phyloP scores from a whole-genome alignment of 257 asterid genomes.

The Jaltomata sinuosa region DNA sequence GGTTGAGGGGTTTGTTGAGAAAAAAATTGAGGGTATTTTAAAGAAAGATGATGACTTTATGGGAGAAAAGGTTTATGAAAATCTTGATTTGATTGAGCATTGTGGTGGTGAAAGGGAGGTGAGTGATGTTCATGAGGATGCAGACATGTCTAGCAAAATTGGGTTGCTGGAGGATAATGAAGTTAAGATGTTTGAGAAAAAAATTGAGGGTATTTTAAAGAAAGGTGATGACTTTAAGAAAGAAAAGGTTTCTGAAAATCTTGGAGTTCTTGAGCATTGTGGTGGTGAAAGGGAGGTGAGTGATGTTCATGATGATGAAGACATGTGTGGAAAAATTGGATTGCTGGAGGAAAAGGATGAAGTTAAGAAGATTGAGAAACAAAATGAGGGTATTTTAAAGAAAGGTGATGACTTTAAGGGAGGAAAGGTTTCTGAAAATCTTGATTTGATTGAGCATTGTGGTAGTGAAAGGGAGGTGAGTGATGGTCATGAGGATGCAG shows the following conservation, averaged over 20 bases:
- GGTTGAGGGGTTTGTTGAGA: neutral
- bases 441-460: neutral
- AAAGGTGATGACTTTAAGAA: too few relatives aligned
- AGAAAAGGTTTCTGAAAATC: conserved; percentile 3
- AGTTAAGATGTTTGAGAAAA: neutral
- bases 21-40: neutral
- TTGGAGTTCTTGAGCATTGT: neutral
- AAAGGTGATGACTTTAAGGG: conserved; percentile 17
- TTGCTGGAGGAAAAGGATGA: neutral
- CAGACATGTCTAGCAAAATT: neutral
- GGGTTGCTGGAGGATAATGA: neutral
- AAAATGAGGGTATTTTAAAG: neutral
- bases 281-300: neutral
- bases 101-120: neutral
- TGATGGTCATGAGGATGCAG: neutral
- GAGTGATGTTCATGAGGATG: neutral
- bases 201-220: neutral
- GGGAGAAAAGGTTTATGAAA: conserved; percentile 6
- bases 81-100: conserved; percentile 1
- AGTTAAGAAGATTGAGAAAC: neutral
- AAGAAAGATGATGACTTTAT: conserved; percentile 17
- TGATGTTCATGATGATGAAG: neutral
- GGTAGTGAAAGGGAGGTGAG: neutral
- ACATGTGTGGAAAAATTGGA: neutral
- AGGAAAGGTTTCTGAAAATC: conserved; percentile 6